These are phyloP conservation scores for Thermomucor indicae-seudaticae DNA, from an alignment of 371 early-diverging fungal genomes.

Conservation along the genomic window DNA sequence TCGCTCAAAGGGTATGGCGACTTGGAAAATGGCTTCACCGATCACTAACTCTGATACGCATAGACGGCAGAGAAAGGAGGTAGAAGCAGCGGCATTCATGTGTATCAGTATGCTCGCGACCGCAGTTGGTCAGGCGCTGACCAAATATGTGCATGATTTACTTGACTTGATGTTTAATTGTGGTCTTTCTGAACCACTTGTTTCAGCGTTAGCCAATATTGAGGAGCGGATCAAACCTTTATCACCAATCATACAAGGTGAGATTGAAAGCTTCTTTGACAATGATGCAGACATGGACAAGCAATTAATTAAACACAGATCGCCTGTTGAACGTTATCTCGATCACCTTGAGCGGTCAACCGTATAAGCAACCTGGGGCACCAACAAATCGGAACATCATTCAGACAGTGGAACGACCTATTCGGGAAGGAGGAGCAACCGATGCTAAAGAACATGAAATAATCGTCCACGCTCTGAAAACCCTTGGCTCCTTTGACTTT, in stretches of 20 bases:
- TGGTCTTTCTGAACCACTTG: constrained; percentile 82
- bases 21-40: too few relatives aligned
- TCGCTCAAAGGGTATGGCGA: constrained; percentile 34
- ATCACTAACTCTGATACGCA: too few relatives aligned
- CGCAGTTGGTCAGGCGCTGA: constrained; percentile 88
- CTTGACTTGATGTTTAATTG: constrained; percentile 89
- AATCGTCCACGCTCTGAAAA: constrained; percentile 83
- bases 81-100: constrained; percentile 73
- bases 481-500: constrained; percentile 89
- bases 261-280: neutral
- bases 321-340: constrained; percentile 89
- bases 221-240: constrained; percentile 81
- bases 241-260: constrained; percentile 85
- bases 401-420: constrained; percentile 36
- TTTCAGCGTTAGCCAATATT: constrained; percentile 78
- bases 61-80: constrained; percentile 55
- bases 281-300: neutral
- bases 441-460: constrained; percentile 72
- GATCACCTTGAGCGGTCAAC: constrained; percentile 77
- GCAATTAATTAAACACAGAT: constrained; percentile 40
- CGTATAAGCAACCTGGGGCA: constrained; percentile 82
- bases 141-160: constrained; percentile 82
- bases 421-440: constrained; percentile 42
- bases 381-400: constrained; percentile 44
- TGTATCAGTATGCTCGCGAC: constrained; percentile 87